These are phyloP conservation scores for Aphanomyces invadans DNA, from an alignment of 352 stramenopile species.

Conservation along the genomic window DNA sequence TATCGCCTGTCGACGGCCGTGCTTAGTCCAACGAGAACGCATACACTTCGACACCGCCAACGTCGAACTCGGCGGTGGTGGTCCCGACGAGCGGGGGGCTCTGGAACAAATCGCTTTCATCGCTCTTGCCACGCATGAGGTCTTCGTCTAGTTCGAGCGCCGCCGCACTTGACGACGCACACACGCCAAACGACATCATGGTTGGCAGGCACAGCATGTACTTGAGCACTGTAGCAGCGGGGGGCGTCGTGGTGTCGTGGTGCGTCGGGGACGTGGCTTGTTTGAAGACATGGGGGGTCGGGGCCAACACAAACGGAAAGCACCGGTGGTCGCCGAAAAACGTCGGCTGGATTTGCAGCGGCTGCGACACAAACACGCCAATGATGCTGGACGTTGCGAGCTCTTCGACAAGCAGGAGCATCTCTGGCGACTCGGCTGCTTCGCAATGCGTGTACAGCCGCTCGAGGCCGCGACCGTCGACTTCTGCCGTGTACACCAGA, in stretches of 20 bases:
- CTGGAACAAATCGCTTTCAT: slow-evolving; percentile 1
- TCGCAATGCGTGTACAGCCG: not conserved
- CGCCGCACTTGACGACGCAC: not conserved
- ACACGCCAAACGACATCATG: slow-evolving; percentile 7
- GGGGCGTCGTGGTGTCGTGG: not conserved
- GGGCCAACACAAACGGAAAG: not conserved
- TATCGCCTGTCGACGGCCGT: no score
- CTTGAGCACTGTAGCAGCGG: slow-evolving; percentile 5
- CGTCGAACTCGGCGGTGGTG: not conserved
- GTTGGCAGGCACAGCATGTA: slow-evolving; percentile 8
- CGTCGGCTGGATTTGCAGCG: not conserved
- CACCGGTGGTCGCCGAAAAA: slow-evolving; percentile 12
- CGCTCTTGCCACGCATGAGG: slow-evolving; percentile 12
- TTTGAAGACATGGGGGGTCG: not conserved
- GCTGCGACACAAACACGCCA: slow-evolving; percentile 5
- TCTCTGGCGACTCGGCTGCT: not conserved
- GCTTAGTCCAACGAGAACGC: not conserved
- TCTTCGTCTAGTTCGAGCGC: slow-evolving; percentile 9
- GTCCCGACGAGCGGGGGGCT: not conserved
- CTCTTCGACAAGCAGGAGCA: slow-evolving; percentile 4
- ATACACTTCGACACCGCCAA: slow-evolving; percentile 11
- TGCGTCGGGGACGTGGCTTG: not conserved
- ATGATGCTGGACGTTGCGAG: not conserved
- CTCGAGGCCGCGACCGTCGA: slow-evolving; percentile 1
- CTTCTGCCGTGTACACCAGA: not conserved